Evolutionary conservation across 2,329 filamentous ascomycete species (phyloP), one percentile per base, ranked within the genome.

Genomic region (Trichoderma asperellum): DNA sequence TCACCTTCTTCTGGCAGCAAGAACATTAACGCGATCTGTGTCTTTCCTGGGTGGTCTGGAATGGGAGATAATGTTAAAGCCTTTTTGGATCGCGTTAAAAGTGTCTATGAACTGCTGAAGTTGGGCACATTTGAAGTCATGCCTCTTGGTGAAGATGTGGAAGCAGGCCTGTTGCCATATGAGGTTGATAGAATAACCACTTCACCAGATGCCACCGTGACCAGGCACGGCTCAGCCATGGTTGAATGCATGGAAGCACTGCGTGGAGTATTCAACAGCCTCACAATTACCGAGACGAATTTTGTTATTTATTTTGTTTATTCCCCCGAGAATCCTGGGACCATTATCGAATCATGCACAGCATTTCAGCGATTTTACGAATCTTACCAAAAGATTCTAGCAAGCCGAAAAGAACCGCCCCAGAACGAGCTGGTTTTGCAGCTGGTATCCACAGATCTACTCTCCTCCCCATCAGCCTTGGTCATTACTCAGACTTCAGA

Each of bases 291-390:
- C 34, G 81, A 84, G 53, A 85, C 85, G 70, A 93, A 90, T 73
- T 86, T 93, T 70, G 91, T 96, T 18, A 83, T 96, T 18, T 95
- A 92, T 76, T 89, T 94, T 74, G 82, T 94, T 47, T 92, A 94
- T 77, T 88, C 88, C 0, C 89, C 91, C 2, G 83, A 87, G 18
- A 84, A 86, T 57, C 83, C 88, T 1, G 83, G 84, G 5, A 87
- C 89, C 68, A 81, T 92, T 75, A 85, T 91, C 16, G 89, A 93
- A 71, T 86, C 92, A 1, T 95, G 92, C 75, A 85, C 88, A 12
- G 88, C 90, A 12, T 95, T 95, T 76, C 90, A 92, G 77, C 84
- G 87, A 49, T 86, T 95, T 5, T 92, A 90, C 73, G 88, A 92
- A 71, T 78, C 81, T 4, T 85, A 85, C 58, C 84, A 83, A 70